These are phyloP conservation scores for Trichosanthes truncata DNA, from an alignment of 306 rosid species.

Conservation along the genomic window DNA sequence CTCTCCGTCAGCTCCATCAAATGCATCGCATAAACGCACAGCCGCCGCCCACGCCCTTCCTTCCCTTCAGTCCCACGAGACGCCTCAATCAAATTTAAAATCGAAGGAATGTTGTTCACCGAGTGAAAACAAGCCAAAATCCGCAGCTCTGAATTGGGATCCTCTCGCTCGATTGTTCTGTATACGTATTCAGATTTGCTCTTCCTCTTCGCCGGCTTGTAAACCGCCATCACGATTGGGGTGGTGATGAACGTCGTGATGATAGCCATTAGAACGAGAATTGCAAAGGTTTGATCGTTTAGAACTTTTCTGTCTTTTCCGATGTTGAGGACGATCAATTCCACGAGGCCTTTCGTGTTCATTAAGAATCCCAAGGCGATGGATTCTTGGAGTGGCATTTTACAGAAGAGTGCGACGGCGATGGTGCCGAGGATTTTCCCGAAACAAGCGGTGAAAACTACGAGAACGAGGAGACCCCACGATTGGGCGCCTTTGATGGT, in stretches of 20 bases:
- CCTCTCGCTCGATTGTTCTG: slow-evolving; percentile 46
- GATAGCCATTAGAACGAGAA: slow-evolving; percentile 90
- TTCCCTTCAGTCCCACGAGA: slow-evolving; percentile 71
- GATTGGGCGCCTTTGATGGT: slow-evolving; percentile 70
- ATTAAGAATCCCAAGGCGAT: slow-evolving; percentile 71
- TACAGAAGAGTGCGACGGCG: slow-evolving; percentile 39
- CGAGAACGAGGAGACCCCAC: slow-evolving; percentile 79
- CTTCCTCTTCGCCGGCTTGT: slow-evolving; percentile 51
- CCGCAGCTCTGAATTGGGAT: slow-evolving; percentile 41
- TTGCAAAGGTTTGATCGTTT: slow-evolving; percentile 82
- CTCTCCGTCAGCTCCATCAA: slow-evolving; percentile 67
- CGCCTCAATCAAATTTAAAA: slow-evolving; percentile 68
- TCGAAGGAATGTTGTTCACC: slow-evolving; percentile 49
- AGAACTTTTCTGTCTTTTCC: slow-evolving; percentile 90
- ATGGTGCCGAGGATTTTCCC: slow-evolving; percentile 76
- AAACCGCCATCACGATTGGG: slow-evolving; percentile 54
- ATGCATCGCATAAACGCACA: slow-evolving; percentile 80
- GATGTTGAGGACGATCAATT: slow-evolving; percentile 82
- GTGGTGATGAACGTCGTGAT: slow-evolving; percentile 84
- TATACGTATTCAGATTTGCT: slow-evolving; percentile 31
- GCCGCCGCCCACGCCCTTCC: slow-evolving; percentile 22
- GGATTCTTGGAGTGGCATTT: slow-evolving; percentile 51
- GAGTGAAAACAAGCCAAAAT: slow-evolving; percentile 60
- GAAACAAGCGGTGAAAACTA: slow-evolving; percentile 55
- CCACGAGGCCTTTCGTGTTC: slow-evolving; percentile 92